phyloP scores from a whole-genome alignment of 805 yeast genomes.

The Torulaspora quercuum region DNA sequence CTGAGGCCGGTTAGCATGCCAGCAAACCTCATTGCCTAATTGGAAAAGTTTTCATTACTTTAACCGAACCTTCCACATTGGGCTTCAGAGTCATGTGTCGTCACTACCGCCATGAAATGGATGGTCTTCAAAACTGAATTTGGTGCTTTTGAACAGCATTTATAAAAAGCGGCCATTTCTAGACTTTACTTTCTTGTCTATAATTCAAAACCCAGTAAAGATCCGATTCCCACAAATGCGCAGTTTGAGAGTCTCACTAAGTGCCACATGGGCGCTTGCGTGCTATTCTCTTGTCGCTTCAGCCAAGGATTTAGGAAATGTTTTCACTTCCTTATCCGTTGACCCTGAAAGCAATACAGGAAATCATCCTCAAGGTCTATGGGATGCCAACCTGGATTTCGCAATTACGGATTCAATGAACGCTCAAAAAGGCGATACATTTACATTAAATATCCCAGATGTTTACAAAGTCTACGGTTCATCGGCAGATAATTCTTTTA shows the following conservation, averaged over 20 bases:
- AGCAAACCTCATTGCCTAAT: no score
- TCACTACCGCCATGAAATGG: no score
- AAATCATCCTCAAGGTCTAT: conserved; percentile 9
- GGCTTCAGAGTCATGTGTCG: no score
- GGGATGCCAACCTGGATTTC: conserved; percentile 14
- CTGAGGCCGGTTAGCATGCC: no score
- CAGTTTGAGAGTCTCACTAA: conserved; percentile 4
- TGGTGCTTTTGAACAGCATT: no score
- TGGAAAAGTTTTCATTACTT: no score
- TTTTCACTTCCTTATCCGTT: conserved; percentile 13
- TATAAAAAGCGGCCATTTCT: no score
- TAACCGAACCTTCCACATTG: no score
- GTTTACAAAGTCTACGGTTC: conserved; percentile 16
- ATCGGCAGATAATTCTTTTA: conserved; percentile 7
- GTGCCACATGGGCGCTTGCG: conserved; percentile 6
- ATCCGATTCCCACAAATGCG: no score
- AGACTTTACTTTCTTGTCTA: no score
- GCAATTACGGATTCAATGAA: conserved; percentile 13
- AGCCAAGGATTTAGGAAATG: conserved; percentile 18
- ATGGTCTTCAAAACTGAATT: no score
- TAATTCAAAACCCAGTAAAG: no score
- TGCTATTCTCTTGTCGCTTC: conserved; percentile 7
- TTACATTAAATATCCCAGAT: conserved; percentile 14
- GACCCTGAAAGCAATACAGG: conserved; percentile 5
- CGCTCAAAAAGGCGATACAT: conserved; percentile 16